Base-by-base conservation (phyloP, 768 basidiomycete species). In the Boletus barrowsii region DNA sequence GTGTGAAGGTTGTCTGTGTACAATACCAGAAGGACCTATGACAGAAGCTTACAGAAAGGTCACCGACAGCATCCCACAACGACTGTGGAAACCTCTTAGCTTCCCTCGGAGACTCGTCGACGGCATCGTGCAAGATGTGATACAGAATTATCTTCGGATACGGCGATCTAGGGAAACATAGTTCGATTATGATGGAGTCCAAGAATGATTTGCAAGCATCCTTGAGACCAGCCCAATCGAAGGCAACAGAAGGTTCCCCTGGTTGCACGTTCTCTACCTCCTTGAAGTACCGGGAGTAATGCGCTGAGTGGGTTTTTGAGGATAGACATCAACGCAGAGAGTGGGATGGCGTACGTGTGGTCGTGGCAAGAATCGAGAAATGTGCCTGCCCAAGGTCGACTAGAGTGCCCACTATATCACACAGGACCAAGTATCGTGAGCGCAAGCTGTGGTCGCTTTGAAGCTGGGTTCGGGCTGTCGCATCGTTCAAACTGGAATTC, bases 131-230 rank as follows among this genome's bases (percentile, higher is more conserved):
- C 26, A 93, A 75, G 26, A 89, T 78, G 53, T 82, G 77, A 60
- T 82, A 83, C 24, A 93, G 66, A 41, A 91, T 74, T 47, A 78
- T 76, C 64, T 80, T 82, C 5, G 88, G 86, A 68, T 88, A 88
- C 0, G 76, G 74, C 3, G 84, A 83, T 44, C 76, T 73, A 6
- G 91, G 90, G 58, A 93, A 85, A 62, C 86, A 88, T 7, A 93
- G 71, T 65, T 93, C 91, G 54, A 93, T 81, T 56, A 93, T 80
- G 54, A 92, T 87, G 1, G 88, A 90, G 68, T 92, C 90, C 46
- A 92, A 69, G 72, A 90, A 91, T 4, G 91, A 93, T 61, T 79
- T 78, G 60, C 87, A 83, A 20, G 85, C 84, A 30, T 76, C 76
- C 60, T 82, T 81, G 56, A 89, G 69, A 47, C 78, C 78, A 8